Conservation (phyloP, 176 grass and related monocot species). For the Aechmea fasciata region DNA sequence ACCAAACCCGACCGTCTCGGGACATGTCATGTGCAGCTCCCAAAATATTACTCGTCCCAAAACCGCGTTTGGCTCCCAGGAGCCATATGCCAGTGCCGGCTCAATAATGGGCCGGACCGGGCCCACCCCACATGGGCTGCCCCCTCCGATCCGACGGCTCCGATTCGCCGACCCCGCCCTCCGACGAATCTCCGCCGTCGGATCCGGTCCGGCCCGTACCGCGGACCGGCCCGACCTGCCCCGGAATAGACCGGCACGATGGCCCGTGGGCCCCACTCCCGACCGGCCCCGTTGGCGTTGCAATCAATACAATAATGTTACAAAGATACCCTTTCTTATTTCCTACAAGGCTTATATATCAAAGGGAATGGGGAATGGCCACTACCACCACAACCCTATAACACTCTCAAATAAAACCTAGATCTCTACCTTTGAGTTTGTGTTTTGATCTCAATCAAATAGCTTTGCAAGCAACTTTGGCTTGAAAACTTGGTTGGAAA, state of each 20-base stretch:
- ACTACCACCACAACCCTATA: constrained; percentile 1
- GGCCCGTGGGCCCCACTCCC: neutral
- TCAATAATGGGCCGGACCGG: neutral
- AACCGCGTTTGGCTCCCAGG: too few relatives aligned
- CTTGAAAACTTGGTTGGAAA: neutral
- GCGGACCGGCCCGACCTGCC: neutral
- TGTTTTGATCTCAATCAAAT: neutral
- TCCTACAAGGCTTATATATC: neutral
- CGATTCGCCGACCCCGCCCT: neutral
- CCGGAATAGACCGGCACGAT: neutral
- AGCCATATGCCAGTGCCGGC: too few relatives aligned
- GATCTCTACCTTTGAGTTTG: too few relatives aligned
- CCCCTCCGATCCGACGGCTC: neutral
- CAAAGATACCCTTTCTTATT: neutral
- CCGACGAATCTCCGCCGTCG: neutral
- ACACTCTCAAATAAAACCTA: too few relatives aligned
- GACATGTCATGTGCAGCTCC: too few relatives aligned
- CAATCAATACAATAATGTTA: neutral
- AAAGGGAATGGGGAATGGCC: neutral
- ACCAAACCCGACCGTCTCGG: too few relatives aligned
- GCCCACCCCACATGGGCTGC: neutral
- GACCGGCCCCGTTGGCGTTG: neutral
- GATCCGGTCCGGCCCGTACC: neutral
- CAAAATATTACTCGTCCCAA: too few relatives aligned
- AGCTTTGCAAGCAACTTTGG: neutral